A percentile compares a stretch with the other conserved stretches of the same genome.
Conservation (phyloP, 345 rosid species). For the Murraya koenigii region DNA sequence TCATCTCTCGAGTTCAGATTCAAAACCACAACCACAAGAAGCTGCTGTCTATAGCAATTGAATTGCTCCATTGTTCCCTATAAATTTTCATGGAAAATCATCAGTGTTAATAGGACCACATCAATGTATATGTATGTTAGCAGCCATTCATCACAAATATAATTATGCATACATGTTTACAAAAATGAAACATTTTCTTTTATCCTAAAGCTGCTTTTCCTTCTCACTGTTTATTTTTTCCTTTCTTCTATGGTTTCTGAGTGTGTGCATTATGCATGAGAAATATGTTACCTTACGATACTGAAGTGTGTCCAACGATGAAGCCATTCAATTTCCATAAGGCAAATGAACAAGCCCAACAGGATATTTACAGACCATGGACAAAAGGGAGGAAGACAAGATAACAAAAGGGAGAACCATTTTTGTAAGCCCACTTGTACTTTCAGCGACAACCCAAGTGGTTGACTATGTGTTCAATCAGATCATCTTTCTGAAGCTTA, state of each 20-base stretch:
- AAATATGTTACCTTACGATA: background rate
- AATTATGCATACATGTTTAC: background rate
- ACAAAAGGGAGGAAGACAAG: background rate
- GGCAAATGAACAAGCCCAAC: background rate
- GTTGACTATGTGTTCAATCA: conserved; percentile 38
- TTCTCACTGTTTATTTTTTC: background rate
- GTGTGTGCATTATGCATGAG: background rate
- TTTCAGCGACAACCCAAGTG: conserved; percentile 22
- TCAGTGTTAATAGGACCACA: background rate
- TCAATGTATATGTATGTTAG: background rate
- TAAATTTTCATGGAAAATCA: background rate
- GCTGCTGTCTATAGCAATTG: background rate
- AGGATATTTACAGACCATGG: conserved; percentile 2
- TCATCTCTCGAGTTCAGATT: background rate
- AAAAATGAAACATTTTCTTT: background rate
- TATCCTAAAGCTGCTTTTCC: background rate
- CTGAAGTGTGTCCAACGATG: background rate
- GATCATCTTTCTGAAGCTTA: conserved; percentile 43
- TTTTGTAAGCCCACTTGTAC: conserved; percentile 21
- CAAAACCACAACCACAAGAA: background rate
- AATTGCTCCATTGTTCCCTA: background rate
- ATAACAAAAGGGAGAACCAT: conserved; percentile 4
- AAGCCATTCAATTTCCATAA: conserved; percentile 6
- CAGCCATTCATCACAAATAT: background rate
- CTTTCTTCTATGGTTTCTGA: background rate